A percentile compares a stretch with the other conserved stretches of the same genome.
These are phyloP conservation scores for Casuarina equisetifolia DNA, from an alignment of 306 rosid genomes.

Conservation along the genomic window DNA sequence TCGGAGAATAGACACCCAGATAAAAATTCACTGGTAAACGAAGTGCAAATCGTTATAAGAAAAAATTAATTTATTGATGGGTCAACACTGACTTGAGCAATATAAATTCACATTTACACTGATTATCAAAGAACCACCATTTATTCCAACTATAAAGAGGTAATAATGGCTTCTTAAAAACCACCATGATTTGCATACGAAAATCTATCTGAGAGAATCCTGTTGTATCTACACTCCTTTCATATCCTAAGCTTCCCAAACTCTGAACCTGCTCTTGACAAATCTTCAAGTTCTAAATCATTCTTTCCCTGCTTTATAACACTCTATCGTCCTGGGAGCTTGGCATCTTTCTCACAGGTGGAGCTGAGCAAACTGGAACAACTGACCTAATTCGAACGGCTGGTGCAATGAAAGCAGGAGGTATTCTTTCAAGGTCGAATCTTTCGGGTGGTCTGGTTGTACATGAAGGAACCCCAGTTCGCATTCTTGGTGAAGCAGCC, in stretches of 20 bases:
- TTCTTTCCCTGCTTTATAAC: constrained; percentile 33
- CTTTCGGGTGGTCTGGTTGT: constrained; percentile 36
- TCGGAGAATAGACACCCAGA: not conserved
- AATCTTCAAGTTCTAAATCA: constrained; percentile 31
- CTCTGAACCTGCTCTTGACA: constrained; percentile 42
- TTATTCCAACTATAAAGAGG: constrained; percentile 22
- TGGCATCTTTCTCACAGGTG: constrained; percentile 49
- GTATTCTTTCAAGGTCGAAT: constrained; percentile 37
- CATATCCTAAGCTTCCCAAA: constrained; percentile 43
- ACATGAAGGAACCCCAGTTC: constrained; percentile 41
- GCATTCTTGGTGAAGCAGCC: constrained; percentile 49
- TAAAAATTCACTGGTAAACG: not conserved
- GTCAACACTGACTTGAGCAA: constrained; percentile 15
- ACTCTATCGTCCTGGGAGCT: constrained; percentile 31
- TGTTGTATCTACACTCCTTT: constrained; percentile 26
- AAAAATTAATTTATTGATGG: constrained; percentile 2
- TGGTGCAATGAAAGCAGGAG: constrained; percentile 62
- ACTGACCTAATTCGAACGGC: constrained; percentile 76
- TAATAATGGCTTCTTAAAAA: constrained; percentile 23
- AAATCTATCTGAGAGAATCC: not conserved
- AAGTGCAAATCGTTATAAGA: not conserved
- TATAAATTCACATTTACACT: constrained; percentile 23
- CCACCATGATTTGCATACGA: constrained; percentile 28
- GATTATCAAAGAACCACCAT: constrained; percentile 22
- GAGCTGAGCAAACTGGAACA: constrained; percentile 84